These are phyloP conservation scores for Metschnikowia lunata DNA, from an alignment of 805 yeast genomes.

Conservation along the genomic window DNA sequence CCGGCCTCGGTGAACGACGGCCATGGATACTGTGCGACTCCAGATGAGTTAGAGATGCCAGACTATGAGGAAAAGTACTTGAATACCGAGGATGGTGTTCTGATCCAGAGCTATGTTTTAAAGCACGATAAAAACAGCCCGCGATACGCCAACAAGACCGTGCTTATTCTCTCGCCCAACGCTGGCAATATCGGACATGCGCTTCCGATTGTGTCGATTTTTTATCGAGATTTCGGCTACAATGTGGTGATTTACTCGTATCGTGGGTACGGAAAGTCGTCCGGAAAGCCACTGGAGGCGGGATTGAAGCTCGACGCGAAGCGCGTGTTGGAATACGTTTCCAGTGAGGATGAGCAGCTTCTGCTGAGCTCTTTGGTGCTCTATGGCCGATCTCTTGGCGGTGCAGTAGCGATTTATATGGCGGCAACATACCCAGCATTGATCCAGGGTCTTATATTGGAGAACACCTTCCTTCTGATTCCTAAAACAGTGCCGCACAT, in stretches of 20 bases:
- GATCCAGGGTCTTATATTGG: slow-evolving; percentile 67
- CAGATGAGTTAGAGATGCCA: slow-evolving; percentile 60
- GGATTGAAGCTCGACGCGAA: slow-evolving; percentile 85
- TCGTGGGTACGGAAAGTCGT: slow-evolving; percentile 83
- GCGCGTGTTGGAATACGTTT: slow-evolving; percentile 58
- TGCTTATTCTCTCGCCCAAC: slow-evolving; percentile 80
- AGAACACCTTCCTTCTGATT: slow-evolving; percentile 79
- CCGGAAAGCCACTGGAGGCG: slow-evolving; percentile 69
- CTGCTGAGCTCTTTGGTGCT: slow-evolving; percentile 52
- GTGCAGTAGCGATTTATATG: slow-evolving; percentile 86
- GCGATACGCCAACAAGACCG: slow-evolving; percentile 55
- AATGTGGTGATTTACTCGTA: slow-evolving; percentile 85
- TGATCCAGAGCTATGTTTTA: slow-evolving; percentile 60
- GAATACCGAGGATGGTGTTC: slow-evolving; percentile 65
- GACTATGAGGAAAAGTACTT: slow-evolving; percentile 56
- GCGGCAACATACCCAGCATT: slow-evolving; percentile 53
- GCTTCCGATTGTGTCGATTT: slow-evolving; percentile 70
- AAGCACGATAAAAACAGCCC: slow-evolving; percentile 41
- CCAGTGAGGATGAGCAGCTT: slow-evolving; percentile 44
- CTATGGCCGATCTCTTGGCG: slow-evolving; percentile 91
- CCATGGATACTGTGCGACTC: slow-evolving; percentile 67
- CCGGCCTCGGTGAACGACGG: slow-evolving; percentile 81
- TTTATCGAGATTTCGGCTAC: slow-evolving; percentile 57
- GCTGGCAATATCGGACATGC: slow-evolving; percentile 96
- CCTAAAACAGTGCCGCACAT: slow-evolving; percentile 68